These are phyloP conservation scores for Elaeagnus macrophylla DNA, from an alignment of 306 rosid genomes.

Conservation along the genomic window DNA sequence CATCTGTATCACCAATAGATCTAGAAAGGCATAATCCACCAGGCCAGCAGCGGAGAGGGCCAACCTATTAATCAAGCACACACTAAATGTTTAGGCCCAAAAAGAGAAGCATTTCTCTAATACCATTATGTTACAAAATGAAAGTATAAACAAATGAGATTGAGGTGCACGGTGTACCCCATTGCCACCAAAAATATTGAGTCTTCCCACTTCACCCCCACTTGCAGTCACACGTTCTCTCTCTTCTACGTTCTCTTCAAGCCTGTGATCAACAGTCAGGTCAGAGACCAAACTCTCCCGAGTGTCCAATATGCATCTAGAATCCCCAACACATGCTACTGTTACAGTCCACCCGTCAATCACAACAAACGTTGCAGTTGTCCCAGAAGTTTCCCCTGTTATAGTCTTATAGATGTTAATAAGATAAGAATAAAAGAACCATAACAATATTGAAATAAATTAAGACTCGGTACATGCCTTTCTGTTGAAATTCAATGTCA, in stretches of 20 bases:
- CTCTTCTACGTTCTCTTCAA: conserved; percentile 93
- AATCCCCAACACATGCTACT: conserved; percentile 97
- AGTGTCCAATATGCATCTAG: conserved; percentile 90
- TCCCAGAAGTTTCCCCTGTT: conserved; percentile 97
- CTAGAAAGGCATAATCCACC: conserved; percentile 98
- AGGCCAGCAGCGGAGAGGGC: conserved; percentile 99
- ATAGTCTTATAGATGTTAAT: conserved; percentile 24
- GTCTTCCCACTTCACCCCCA: conserved; percentile 99
- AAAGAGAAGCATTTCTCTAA: background rate
- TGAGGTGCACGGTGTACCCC: conserved; percentile 44
- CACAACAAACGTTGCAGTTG: conserved; percentile 91
- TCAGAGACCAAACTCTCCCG: conserved; percentile 92
- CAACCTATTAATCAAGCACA: conserved; percentile 45
- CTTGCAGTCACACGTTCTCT: conserved; percentile 97
- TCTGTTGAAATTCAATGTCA: conserved; percentile 95
- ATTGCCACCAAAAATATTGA: conserved; percentile 82
- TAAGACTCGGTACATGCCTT: conserved; percentile 31
- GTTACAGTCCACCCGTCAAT: conserved; percentile 92
- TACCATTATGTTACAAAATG: conserved; percentile 6
- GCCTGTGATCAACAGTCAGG: conserved; percentile 91
- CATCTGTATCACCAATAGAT: conserved; percentile 96
- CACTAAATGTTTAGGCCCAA: background rate
- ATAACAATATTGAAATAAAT: background rate
- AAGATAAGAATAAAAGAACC: conserved; percentile 8
- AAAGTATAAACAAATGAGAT: conserved; percentile 17